Conservation (phyloP, 1,284 basidiomycete genomes). For the Coniophora puteana region DNA sequence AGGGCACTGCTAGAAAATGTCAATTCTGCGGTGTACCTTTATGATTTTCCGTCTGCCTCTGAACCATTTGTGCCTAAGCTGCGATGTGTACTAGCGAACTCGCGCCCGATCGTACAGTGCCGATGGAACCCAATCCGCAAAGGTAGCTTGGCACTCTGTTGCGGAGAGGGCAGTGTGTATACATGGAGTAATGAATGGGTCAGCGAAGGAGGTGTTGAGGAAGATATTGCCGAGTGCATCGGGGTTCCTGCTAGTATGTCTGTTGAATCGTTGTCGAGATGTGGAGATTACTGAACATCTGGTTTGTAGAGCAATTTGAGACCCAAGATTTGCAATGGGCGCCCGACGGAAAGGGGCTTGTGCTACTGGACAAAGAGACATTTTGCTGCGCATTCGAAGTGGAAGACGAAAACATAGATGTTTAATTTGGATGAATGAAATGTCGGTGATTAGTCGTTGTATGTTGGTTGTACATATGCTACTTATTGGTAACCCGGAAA, state of each 20-base stretch:
- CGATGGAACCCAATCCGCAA: constrained; percentile 77
- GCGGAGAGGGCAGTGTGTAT: constrained; percentile 65
- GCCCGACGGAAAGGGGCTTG: constrained; percentile 78
- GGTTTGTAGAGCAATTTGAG: constrained; percentile 56
- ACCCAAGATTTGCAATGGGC: constrained; percentile 69
- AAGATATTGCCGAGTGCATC: constrained; percentile 80
- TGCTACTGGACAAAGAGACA: constrained; percentile 65
- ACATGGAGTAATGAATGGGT: constrained; percentile 83
- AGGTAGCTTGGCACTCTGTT: constrained; percentile 67
- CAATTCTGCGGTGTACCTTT: constrained; percentile 58
- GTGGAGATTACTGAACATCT: constrained; percentile 3
- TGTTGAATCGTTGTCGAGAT: neutral
- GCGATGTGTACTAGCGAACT: constrained; percentile 63
- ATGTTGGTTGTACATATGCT: too few relatives aligned
- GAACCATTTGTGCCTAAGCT: constrained; percentile 55
- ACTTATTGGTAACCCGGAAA: too few relatives aligned
- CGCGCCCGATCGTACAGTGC: constrained; percentile 53
- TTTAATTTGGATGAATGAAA: neutral
- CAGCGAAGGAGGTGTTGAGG: constrained; percentile 45
- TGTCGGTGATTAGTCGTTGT: too few relatives aligned
- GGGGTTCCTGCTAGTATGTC: constrained; percentile 65
- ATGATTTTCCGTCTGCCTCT: constrained; percentile 54
- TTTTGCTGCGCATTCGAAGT: constrained; percentile 87
- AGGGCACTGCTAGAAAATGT: constrained; percentile 46
- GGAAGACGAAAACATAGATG: constrained; percentile 36